A percentile compares a stretch with the other conserved stretches of the same genome.
Conservation (phyloP, 2,329 filamentous ascomycete species). For the Trichoderma arundinaceum region DNA sequence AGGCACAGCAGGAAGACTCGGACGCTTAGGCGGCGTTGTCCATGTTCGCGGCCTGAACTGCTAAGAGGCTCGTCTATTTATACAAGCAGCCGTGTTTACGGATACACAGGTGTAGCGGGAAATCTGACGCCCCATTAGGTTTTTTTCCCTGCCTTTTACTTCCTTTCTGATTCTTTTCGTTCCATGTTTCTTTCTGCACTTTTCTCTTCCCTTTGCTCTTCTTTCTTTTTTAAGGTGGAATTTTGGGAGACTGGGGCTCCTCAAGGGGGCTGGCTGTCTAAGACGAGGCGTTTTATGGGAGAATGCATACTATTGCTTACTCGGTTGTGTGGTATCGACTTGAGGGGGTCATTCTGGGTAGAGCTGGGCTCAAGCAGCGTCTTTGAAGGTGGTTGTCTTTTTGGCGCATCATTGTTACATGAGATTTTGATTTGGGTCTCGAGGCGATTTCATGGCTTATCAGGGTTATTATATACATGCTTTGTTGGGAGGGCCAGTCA, state of each 20-base stretch:
- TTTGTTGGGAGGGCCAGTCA: not conserved
- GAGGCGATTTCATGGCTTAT: constrained; percentile 5
- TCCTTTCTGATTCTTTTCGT: not conserved
- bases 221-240: not conserved
- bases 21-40: constrained; percentile 33
- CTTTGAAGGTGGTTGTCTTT: not conserved
- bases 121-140: not conserved
- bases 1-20: constrained; percentile 54
- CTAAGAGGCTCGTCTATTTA: not conserved
- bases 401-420: constrained; percentile 6
- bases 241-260: not conserved
- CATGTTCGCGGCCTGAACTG: not conserved
- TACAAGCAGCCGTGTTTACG: not conserved
- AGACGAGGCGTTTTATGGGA: constrained; percentile 23
- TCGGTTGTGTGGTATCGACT: constrained; percentile 1
- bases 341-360: constrained; percentile 24
- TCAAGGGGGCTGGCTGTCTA: not conserved
- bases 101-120: not conserved
- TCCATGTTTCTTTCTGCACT: not conserved
- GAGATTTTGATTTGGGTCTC: constrained; percentile 11
- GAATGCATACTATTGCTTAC: constrained; percentile 1
- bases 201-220: not conserved
- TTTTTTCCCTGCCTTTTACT: not conserved
- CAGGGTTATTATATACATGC: constrained; percentile 18
- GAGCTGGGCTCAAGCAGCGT: constrained; percentile 18